These are phyloP conservation scores for Tetrahymena thermophila DNA, from an alignment of 73 alveolate genomes.

Conservation along the genomic window DNA sequence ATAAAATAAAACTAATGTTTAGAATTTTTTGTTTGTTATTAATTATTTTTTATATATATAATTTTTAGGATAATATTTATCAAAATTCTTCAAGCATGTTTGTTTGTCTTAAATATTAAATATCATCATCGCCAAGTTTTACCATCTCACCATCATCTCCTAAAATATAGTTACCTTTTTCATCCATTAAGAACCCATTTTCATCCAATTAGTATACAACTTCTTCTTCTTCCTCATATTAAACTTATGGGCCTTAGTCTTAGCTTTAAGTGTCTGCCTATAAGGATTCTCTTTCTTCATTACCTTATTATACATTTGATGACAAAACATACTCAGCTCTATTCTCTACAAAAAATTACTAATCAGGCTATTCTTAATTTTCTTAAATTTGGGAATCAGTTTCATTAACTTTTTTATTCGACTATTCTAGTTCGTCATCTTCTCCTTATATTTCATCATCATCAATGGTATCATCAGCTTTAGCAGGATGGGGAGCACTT, in stretches of 20 bases:
- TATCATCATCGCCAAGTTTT: conserved; percentile 15
- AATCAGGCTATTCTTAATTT: neutral
- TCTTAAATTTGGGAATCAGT: neutral
- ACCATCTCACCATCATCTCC: conserved; percentile 39
- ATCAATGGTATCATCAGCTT: neutral
- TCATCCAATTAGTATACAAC: conserved; percentile 29
- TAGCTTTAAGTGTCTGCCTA: neutral
- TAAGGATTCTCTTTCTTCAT: neutral
- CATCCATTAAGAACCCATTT: conserved; percentile 31
- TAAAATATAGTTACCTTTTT: conserved; percentile 23
- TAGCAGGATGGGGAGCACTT: neutral
- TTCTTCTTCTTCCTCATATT: conserved; percentile 15
- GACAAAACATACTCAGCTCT: neutral
- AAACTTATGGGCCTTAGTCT: neutral
- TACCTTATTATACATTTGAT: neutral
- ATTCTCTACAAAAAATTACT: neutral
- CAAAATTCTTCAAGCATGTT: conserved; percentile 21
- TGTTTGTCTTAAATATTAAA: conserved; percentile 24
- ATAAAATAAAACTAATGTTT: too few relatives aligned
- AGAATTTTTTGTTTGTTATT: too few relatives aligned
- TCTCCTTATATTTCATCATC: neutral
- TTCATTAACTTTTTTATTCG: neutral
- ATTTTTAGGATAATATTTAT: neutral
- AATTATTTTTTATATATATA: too few relatives aligned
- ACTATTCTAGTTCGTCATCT: neutral